phyloP scores from a whole-genome alignment of 345 rosid species.

The Rhodomyrtus tomentosa region DNA sequence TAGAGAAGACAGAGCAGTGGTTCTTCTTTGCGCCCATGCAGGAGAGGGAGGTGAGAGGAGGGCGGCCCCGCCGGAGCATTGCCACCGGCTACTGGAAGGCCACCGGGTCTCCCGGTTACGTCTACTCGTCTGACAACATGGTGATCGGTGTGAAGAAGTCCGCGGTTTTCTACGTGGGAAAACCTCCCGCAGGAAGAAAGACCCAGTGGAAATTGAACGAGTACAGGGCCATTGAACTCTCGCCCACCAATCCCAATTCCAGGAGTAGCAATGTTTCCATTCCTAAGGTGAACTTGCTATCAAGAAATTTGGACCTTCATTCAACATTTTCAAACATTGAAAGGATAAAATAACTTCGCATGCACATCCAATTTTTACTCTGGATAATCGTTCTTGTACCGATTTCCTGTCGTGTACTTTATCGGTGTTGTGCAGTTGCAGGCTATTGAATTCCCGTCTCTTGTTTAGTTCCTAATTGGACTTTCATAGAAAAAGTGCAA shows the following conservation, averaged over 20 bases:
- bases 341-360: neutral
- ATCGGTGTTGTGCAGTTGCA: neutral
- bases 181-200: conserved; percentile 60
- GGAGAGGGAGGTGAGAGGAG: conserved; percentile 77
- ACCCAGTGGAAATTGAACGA: neutral
- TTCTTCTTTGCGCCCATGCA: conserved; percentile 77
- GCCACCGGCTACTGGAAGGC: conserved; percentile 90
- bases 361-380: neutral
- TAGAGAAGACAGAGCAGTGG: conserved; percentile 69
- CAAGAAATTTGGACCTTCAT: neutral
- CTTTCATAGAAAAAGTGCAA: neutral
- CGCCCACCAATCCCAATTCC: neutral
- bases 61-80: conserved; percentile 61
- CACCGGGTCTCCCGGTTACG: conserved; percentile 71
- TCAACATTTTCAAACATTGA: neutral
- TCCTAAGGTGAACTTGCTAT: neutral
- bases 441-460: neutral
- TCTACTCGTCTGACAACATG: conserved; percentile 48
- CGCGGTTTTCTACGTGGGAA: conserved; percentile 83
- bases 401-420: neutral
- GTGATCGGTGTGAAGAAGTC: conserved; percentile 77
- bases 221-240: neutral
- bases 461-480: neutral
- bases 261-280: neutral
- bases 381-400: neutral